Conservation (phyloP, 139 green algal genomes). For the Micromonas commoda region DNA sequence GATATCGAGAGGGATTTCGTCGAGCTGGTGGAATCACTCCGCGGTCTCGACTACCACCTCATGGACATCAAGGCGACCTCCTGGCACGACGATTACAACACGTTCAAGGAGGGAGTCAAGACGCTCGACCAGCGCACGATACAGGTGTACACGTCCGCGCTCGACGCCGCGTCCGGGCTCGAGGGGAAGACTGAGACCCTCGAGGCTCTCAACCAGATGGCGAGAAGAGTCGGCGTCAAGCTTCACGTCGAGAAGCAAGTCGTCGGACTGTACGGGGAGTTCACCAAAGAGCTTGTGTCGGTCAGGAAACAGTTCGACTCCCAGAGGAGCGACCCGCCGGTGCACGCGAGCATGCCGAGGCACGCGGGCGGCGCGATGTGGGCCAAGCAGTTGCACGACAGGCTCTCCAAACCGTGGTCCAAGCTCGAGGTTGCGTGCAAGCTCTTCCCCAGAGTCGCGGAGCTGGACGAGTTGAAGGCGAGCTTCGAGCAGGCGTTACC, state of each 20-base stretch:
- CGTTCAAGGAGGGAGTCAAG: slow-evolving; percentile 76
- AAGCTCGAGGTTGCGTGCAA: slow-evolving; percentile 43
- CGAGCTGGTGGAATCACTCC: slow-evolving; percentile 49
- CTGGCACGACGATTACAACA: slow-evolving; percentile 85
- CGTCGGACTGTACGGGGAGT: slow-evolving; percentile 53
- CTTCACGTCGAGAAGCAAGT: slow-evolving; percentile 67
- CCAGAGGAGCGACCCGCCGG: slow-evolving; percentile 49
- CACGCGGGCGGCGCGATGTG: slow-evolving; percentile 60
- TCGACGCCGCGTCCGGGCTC: slow-evolving; percentile 38
- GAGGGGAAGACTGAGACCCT: slow-evolving; percentile 29
- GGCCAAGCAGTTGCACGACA: slow-evolving; percentile 22
- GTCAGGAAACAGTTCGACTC: slow-evolving; percentile 66
- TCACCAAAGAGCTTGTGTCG: slow-evolving; percentile 69
- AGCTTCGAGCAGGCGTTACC: slow-evolving; percentile 60
- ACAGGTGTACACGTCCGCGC: slow-evolving; percentile 46
- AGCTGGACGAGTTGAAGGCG: slow-evolving; percentile 51
- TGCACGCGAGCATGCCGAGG: slow-evolving; percentile 55
- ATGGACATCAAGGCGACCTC: slow-evolving; percentile 72
- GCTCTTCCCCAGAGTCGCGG: slow-evolving; percentile 25
- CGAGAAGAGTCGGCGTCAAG: slow-evolving; percentile 56
- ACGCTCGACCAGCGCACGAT: slow-evolving; percentile 56
- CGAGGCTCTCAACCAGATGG: slow-evolving; percentile 48
- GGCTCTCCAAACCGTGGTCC: slow-evolving; percentile 45
- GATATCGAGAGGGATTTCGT: slow-evolving; percentile 72
- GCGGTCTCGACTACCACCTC: slow-evolving; percentile 60